A percentile compares a stretch with the other conserved stretches of the same genome.
Conservation (phyloP, 257 asterid species). For the Solanum bukasovii region DNA sequence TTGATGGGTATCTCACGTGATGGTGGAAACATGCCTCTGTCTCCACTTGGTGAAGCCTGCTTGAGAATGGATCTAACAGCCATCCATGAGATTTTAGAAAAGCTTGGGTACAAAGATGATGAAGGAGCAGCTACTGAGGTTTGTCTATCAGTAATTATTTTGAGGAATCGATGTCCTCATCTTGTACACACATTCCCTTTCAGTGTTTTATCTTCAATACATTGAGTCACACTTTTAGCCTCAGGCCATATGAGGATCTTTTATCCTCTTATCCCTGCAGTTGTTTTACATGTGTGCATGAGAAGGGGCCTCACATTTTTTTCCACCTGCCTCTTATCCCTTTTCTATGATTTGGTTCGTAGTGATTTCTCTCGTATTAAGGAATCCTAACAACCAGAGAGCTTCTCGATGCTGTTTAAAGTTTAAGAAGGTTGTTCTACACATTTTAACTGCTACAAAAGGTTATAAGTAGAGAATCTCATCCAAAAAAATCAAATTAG, state of each 20-base stretch:
- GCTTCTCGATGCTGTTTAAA: not conserved
- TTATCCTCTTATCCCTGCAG: not conserved
- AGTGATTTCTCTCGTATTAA: not conserved
- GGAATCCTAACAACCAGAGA: not conserved
- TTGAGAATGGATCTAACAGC: slow-evolving; percentile 87
- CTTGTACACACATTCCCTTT: not conserved
- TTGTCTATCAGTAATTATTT: not conserved
- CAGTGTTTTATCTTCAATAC: not conserved
- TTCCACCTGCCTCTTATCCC: not conserved
- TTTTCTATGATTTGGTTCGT: not conserved
- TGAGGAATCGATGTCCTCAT: not conserved
- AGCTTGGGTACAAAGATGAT: slow-evolving; percentile 82
- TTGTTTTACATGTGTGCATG: not conserved
- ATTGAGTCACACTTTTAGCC: not conserved
- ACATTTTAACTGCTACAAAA: not conserved
- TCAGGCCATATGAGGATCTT: not conserved
- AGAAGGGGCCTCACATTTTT: not conserved
- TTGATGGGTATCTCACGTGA: slow-evolving; percentile 66
- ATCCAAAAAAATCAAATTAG: not conserved
- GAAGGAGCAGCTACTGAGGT: slow-evolving; percentile 93
- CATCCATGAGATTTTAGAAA: slow-evolving; percentile 65
- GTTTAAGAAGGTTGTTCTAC: not conserved
- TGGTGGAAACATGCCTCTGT: slow-evolving; percentile 29
- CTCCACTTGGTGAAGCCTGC: slow-evolving; percentile 97
- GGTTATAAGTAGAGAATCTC: not conserved